These are phyloP conservation scores for Hansfordia pulvinata DNA, from an alignment of 2,329 filamentous ascomycete genomes.

Conservation along the genomic window DNA sequence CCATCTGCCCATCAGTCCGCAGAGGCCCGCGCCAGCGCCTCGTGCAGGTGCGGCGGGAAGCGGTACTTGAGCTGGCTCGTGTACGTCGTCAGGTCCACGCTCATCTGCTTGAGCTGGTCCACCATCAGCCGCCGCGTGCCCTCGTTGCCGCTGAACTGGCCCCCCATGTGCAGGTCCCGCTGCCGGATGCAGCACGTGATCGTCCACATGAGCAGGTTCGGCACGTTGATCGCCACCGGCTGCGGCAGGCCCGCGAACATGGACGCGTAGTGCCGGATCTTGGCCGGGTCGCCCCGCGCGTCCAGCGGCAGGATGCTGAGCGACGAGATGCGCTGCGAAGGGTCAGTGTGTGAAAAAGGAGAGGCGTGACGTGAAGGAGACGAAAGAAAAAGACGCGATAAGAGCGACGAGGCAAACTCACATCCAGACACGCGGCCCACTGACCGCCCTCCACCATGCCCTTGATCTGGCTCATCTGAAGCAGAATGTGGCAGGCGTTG, in stretches of 20 bases:
- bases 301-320: conserved; percentile 72
- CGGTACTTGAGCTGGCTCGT: conserved; percentile 86
- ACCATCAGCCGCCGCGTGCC: conserved; percentile 50
- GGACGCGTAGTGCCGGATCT: conserved; percentile 67
- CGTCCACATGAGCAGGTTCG: conserved; percentile 87
- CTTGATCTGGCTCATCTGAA: conserved; percentile 51
- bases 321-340: conserved; percentile 50
- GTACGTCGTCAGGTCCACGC: conserved; percentile 85
- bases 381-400: conserved; percentile 1
- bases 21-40: conserved; percentile 72
- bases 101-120: conserved; percentile 63
- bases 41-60: conserved; percentile 75
- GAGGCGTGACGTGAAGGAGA: too few species aligned
- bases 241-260: conserved; percentile 69
- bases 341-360: too few species aligned
- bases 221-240: conserved; percentile 77
- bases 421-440: conserved; percentile 45
- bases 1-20: conserved; percentile 35
- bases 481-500: conserved; percentile 38
- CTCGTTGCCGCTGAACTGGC: conserved; percentile 63
- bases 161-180: conserved; percentile 54
- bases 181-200: conserved; percentile 75
- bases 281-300: conserved; percentile 59
- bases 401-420: conserved; percentile 23
- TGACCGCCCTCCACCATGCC: conserved; percentile 35